A percentile compares a stretch with the other conserved stretches of the same genome.
phyloP scores from a whole-genome alignment of 1,284 basidiomycete genomes.

The Ganoderma sinense region DNA sequence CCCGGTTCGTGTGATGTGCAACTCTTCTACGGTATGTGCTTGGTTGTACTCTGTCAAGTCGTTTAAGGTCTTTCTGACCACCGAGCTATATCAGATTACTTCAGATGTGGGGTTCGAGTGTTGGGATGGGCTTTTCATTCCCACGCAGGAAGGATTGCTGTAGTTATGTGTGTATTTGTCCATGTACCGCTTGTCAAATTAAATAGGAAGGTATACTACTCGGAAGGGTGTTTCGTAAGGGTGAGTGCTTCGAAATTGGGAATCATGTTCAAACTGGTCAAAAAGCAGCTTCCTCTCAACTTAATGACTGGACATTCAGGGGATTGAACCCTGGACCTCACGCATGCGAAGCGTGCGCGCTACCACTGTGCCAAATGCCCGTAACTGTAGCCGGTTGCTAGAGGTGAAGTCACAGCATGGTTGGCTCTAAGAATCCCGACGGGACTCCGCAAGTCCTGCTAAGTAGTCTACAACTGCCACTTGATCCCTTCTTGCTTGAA shows the following conservation, averaged over 20 bases:
- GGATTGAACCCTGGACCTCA: slow-evolving; percentile 14
- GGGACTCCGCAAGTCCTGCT: too few species aligned
- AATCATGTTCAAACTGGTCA: neutral
- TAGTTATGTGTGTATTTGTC: neutral
- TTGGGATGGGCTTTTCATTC: slow-evolving; percentile 55
- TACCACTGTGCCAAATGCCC: slow-evolving; percentile 14
- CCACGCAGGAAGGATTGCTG: slow-evolving; percentile 31
- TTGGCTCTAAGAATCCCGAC: too few species aligned
- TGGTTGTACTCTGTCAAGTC: neutral
- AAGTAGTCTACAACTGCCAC: neutral
- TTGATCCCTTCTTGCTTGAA: neutral
- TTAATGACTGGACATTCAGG: slow-evolving; percentile 11
- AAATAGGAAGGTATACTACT: neutral
- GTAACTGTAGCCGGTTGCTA: neutral
- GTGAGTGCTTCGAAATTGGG: neutral
- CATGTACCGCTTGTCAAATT: neutral
- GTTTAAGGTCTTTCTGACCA: neutral
- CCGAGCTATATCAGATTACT: slow-evolving; percentile 45
- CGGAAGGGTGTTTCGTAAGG: neutral
- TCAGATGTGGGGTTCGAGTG: slow-evolving; percentile 64
- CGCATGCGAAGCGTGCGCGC: slow-evolving; percentile 15
- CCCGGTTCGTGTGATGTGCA: slow-evolving; percentile 60
- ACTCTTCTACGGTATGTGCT: slow-evolving; percentile 52
- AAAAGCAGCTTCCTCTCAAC: neutral
- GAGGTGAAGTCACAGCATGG: too few species aligned